These are phyloP conservation scores for Lecanoromycetidae sp. DNA, from an alignment of 2,329 filamentous ascomycete species.

Conservation along the genomic window DNA sequence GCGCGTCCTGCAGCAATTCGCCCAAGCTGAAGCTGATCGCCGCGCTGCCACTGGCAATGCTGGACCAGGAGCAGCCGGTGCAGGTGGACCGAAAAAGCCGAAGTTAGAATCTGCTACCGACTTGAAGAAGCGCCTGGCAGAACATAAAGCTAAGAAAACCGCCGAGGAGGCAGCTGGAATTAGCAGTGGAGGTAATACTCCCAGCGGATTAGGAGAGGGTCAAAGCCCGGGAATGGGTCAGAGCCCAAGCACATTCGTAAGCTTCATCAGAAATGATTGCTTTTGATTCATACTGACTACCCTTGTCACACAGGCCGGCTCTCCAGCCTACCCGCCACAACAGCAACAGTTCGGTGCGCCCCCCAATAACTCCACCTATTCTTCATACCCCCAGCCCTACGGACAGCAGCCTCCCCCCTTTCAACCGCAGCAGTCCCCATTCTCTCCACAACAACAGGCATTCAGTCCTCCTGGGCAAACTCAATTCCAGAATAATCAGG, in stretches of 20 bases:
- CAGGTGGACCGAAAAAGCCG: slow-evolving; percentile 46
- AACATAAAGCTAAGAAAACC: slow-evolving; percentile 55
- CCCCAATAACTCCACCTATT: slow-evolving; percentile 26
- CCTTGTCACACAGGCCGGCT: slow-evolving; percentile 27
- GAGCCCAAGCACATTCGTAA: slow-evolving; percentile 47
- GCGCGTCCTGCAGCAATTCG: slow-evolving; percentile 73
- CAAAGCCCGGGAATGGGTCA: slow-evolving; percentile 42
- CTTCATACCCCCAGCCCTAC: slow-evolving; percentile 30
- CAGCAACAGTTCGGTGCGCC: slow-evolving; percentile 38
- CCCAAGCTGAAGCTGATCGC: slow-evolving; percentile 72
- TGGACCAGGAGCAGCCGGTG: slow-evolving; percentile 46
- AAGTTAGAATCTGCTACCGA: slow-evolving; percentile 65
- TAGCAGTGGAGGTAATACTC: slow-evolving; percentile 47
- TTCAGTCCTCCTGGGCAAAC: slow-evolving; percentile 16
- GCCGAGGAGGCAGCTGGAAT: slow-evolving; percentile 47
- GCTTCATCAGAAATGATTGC: slow-evolving; percentile 24
- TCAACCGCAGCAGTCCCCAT: slow-evolving; percentile 31
- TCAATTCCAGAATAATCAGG: slow-evolving; percentile 16
- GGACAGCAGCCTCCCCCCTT: slow-evolving; percentile 31
- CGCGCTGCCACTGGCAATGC: slow-evolving; percentile 75
- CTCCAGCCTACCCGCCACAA: slow-evolving; percentile 33
- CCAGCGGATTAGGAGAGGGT: slow-evolving; percentile 35
- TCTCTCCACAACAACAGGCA: slow-evolving; percentile 10
- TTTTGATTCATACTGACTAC: not conserved
- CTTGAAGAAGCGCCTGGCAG: slow-evolving; percentile 66